Evolutionary conservation across 768 basidiomycete species (phyloP).

Genomic region (Hemileccinum rubropunctum): DNA sequence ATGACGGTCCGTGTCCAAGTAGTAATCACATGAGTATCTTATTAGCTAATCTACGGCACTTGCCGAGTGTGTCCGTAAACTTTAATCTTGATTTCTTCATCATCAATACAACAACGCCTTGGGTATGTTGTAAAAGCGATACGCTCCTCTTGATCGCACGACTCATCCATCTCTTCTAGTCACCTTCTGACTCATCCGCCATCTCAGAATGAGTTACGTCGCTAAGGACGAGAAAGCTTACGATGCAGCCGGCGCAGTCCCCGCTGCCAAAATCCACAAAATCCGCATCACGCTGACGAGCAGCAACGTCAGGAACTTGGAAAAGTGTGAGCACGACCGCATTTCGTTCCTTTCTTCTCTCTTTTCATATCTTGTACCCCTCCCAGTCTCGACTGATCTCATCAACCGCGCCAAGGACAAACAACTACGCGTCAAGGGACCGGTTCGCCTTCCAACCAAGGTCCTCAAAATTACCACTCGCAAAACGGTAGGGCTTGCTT

Average conservation of each 20-base stretch:
- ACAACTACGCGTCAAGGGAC: conserved; percentile 98
- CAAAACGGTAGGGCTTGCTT: conserved; percentile 73
- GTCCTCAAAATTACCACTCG: conserved; percentile 98
- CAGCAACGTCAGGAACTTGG: conserved; percentile 96
- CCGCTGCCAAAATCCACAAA: conserved; percentile 94
- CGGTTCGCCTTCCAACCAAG: conserved; percentile 98
- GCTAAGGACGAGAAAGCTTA: conserved; percentile 98
- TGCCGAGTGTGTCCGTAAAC: conserved; percentile 23
- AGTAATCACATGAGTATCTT: neutral
- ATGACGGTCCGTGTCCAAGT: conserved; percentile 25
- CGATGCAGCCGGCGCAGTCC: conserved; percentile 88
- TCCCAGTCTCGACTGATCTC: conserved; percentile 87
- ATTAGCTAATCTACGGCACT: conserved; percentile 16
- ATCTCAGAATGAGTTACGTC: conserved; percentile 89
- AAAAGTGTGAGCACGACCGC: conserved; percentile 76
- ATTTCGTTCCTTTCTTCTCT: neutral
- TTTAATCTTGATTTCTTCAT: conserved; percentile 32
- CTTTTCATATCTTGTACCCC: neutral
- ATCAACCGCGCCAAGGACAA: conserved; percentile 99
- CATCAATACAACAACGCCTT: conserved; percentile 13
- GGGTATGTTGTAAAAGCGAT: too few species aligned
- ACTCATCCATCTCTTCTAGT: conserved; percentile 36
- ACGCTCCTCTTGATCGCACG: neutral
- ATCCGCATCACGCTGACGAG: conserved; percentile 98
- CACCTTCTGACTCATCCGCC: conserved; percentile 77